These are phyloP conservation scores for Cladophialophora immunda DNA, from an alignment of 2,329 filamentous ascomycete species.

Conservation along the genomic window DNA sequence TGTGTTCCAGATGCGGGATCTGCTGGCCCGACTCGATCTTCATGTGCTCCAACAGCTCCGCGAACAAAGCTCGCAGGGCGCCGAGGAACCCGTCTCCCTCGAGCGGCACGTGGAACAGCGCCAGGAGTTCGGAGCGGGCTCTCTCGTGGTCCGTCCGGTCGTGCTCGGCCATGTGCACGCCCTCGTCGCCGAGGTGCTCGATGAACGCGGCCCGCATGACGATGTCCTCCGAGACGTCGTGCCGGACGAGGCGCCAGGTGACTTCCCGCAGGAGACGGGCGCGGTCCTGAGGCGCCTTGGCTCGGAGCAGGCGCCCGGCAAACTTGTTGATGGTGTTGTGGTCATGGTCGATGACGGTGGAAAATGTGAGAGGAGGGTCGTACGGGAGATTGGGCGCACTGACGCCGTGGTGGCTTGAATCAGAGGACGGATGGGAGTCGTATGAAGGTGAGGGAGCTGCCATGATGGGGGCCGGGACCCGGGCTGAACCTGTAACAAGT, in stretches of 20 bases:
- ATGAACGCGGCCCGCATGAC: constrained; percentile 40
- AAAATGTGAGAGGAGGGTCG: constrained; percentile 32
- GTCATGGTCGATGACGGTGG: constrained; percentile 38
- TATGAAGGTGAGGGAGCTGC: not conserved
- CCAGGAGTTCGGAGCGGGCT: constrained; percentile 28
- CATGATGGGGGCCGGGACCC: not conserved
- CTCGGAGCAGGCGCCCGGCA: constrained; percentile 80
- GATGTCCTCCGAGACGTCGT: constrained; percentile 39
- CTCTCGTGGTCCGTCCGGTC: constrained; percentile 38
- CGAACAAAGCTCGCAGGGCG: constrained; percentile 22
- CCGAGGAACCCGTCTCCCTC: constrained; percentile 16
- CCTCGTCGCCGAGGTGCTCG: constrained; percentile 28
- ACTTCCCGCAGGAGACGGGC: constrained; percentile 28
- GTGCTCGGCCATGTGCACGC: constrained; percentile 35
- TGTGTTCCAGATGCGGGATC: constrained; percentile 32
- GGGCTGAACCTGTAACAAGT: not conserved
- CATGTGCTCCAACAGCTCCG: constrained; percentile 37
- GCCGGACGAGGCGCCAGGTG: constrained; percentile 38
- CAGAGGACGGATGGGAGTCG: not conserved
- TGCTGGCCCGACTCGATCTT: constrained; percentile 34
- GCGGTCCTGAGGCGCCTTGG: constrained; percentile 58
- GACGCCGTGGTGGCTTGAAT: not conserved
- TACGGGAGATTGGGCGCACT: constrained; percentile 1
- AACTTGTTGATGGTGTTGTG: constrained; percentile 77
- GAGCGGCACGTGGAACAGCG: constrained; percentile 16